Evolutionary conservation across 2,329 filamentous ascomycete genomes (phyloP).

Genomic region (Colletotrichum sp.): DNA sequence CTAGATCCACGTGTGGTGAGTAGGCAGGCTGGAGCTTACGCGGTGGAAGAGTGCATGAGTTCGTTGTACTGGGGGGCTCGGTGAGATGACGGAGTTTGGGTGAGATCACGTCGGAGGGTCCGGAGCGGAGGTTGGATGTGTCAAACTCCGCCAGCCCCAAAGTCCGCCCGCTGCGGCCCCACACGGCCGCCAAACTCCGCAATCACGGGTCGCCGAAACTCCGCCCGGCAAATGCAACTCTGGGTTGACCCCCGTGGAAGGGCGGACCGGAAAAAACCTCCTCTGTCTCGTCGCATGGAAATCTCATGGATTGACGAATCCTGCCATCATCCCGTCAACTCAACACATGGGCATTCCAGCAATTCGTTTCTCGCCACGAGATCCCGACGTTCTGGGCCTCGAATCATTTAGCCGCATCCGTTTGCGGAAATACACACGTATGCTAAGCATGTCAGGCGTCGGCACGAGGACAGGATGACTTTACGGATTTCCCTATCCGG

Average conservation of each 20-base stretch:
- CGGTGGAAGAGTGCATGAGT: background rate
- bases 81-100: background rate
- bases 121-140: slow-evolving; percentile 1
- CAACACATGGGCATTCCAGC: background rate
- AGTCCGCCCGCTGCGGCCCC: slow-evolving; percentile 17
- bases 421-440: background rate
- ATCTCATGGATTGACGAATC: background rate
- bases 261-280: background rate
- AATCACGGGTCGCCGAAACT: slow-evolving; percentile 2
- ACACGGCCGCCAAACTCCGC: background rate
- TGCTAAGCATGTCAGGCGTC: background rate
- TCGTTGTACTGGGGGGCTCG: background rate
- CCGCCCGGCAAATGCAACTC: background rate
- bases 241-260: background rate
- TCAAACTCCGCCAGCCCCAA: slow-evolving; percentile 8
- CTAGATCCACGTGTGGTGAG: background rate
- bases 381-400: background rate
- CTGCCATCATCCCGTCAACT: background rate
- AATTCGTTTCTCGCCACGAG: background rate
- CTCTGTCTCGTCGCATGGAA: background rate
- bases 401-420: background rate
- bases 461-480: background rate
- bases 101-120: background rate
- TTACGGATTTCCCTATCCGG: background rate
- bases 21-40: background rate